Percentiles rank a stretch among this genome's conserved stretches.
Conservation (phyloP, 179 eudicot species). For the Gypsophila paniculata region DNA sequence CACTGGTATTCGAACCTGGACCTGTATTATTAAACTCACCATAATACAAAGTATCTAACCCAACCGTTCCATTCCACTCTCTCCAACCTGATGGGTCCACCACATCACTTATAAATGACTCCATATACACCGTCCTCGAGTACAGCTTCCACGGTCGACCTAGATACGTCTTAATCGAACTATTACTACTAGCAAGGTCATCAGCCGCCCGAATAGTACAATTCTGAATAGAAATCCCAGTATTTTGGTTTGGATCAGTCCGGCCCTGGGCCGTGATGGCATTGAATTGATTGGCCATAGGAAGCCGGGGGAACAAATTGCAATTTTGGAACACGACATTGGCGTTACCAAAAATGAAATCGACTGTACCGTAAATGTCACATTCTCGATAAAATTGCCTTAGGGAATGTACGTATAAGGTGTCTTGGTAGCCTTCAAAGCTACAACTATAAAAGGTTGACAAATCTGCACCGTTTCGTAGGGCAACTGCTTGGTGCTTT, state of each 20-base stretch:
- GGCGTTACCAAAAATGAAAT: constrained; percentile 79
- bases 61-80: constrained; percentile 61
- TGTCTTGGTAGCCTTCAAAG: constrained; percentile 85
- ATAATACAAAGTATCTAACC: constrained; percentile 59
- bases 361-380: constrained; percentile 73
- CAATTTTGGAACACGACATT: constrained; percentile 67
- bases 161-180: constrained; percentile 39
- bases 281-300: constrained; percentile 50
- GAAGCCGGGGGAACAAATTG: constrained; percentile 60
- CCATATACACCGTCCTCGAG: constrained; percentile 57
- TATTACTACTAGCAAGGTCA: constrained; percentile 42
- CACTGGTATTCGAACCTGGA: constrained; percentile 45
- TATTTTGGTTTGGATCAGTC: constrained; percentile 77
- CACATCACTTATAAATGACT: constrained; percentile 43
- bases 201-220: constrained; percentile 54
- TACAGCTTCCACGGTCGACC: constrained; percentile 83
- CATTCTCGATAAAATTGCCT: constrained; percentile 71
- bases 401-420: constrained; percentile 66
- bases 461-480: constrained; percentile 67
- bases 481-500: constrained; percentile 82
- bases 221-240: constrained; percentile 61
- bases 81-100: constrained; percentile 59
- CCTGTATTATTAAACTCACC: constrained; percentile 69
- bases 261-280: constrained; percentile 86
- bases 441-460: constrained; percentile 73